Base-by-base conservation (phyloP, 371 early-diverging fungal species). In the Dinochytrium kinnereticum region DNA sequence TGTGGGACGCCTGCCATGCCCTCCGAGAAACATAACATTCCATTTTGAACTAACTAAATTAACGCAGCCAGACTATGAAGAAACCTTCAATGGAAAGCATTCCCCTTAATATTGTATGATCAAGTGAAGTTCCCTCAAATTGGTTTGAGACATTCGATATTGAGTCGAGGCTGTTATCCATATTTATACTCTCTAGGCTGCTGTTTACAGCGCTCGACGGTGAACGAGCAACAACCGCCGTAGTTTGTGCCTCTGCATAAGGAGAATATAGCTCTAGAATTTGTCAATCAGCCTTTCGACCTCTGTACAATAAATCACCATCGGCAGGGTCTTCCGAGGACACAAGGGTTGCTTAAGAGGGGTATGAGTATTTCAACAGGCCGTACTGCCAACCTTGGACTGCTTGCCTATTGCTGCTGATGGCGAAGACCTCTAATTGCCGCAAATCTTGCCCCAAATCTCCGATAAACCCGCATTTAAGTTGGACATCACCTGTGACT, bases 401-500 rank as follows among this genome's bases (percentile, higher is more conserved):
- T 36, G 66, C 30, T 66, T 66, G 34, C 21, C 1, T 61, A 55
- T 10, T 38, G 3, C 31, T 59, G 36, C 70, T 70, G 70, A n/a
- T n/a, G n/a, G n/a, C 72, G 24, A 61, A 34, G 3, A 34, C 37
- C 26, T 61, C 36, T 2, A 82, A 72, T 50, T 64, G 68, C 59
- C 59, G 33, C 1, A 80, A 51, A n/a, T 77, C 73, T 1, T 59
- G 55, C 44, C 70, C 76, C 2, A 82, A 21, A 7, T 72, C 71
- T 51, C 77, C 78, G 13, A 80, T 75, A 51, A 80, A 81, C 1
- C 84, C 82, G 24, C 73, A 34, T 65, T 81, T 75, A 26, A 78
- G 33, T 67, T 71, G 44, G 7, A 84, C 72, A n/a, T 83, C 85
- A 31, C 86, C 84, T 5, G 76, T 69, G 17, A 86, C 76, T 26